phyloP scores from a whole-genome alignment of 495 filamentous ascomycete genomes.

The Penicillium atrosanguineum region DNA sequence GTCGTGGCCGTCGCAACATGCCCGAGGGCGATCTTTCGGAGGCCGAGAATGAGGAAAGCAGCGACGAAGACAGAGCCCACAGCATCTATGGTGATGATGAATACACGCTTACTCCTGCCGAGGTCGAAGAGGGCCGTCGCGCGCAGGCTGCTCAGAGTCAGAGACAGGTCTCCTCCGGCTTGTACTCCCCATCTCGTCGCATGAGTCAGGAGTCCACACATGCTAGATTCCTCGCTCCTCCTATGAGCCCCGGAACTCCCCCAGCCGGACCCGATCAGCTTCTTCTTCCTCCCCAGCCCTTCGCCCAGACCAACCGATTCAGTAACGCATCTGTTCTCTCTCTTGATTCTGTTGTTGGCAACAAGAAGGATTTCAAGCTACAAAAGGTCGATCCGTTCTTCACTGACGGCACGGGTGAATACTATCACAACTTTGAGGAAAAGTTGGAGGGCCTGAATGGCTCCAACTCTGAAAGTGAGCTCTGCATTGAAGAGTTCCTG shows the following conservation, averaged over 20 bases:
- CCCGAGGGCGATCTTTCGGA: conserved; percentile 17
- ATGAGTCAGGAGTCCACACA: conserved; percentile 32
- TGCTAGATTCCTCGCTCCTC: conserved; percentile 18
- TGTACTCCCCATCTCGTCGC: conserved; percentile 15
- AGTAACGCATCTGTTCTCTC: conserved; percentile 50
- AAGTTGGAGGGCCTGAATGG: conserved; percentile 56
- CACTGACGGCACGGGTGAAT: conserved; percentile 63
- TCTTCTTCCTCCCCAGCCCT: conserved; percentile 29
- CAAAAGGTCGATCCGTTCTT: conserved; percentile 72
- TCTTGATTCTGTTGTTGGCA: conserved; percentile 55
- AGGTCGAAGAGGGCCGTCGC: conserved; percentile 39
- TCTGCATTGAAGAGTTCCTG: conserved; percentile 67
- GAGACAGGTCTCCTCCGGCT: neutral
- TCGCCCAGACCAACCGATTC: conserved; percentile 33
- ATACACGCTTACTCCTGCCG: conserved; percentile 40
- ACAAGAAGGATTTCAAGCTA: conserved; percentile 61
- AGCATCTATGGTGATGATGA: conserved; percentile 45
- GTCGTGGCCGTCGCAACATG: conserved; percentile 30
- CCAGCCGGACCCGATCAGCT: conserved; percentile 35
- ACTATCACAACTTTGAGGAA: conserved; percentile 57
- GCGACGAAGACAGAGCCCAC: conserved; percentile 38
- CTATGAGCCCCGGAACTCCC: conserved; percentile 23
- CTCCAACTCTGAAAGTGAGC: conserved; percentile 53
- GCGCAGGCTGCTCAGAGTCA: conserved; percentile 22
- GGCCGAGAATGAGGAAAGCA: conserved; percentile 7